Base-by-base conservation (phyloP, 345 rosid genomes). In the Punica granatum region DNA sequence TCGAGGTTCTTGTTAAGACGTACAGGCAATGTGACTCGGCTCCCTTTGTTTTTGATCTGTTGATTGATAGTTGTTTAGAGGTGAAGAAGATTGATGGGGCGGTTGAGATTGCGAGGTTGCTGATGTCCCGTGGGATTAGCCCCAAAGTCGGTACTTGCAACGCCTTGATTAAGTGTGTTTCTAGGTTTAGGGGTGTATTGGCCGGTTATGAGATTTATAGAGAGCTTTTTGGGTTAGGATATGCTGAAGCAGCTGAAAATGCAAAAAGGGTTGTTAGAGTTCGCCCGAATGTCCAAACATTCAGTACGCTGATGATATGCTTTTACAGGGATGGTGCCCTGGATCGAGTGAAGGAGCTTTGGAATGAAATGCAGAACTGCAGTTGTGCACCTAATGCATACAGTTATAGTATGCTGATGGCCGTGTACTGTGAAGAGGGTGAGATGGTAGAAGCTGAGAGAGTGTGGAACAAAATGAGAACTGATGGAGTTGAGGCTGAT, bases 1-100 rank as follows among this genome's bases (percentile, higher is more conserved):
- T 37, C 33, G 54, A 56, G 74, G 72, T 58, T 16, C 37, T 37
- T 33, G 80, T 81, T 7, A 80, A 83, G 77, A 87, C 83, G 9
- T 88, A 90, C 39, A 83, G 84, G 48, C 81, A 81, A 72, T 90
- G 96, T 65, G 92, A 86, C n/a, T 90, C 97, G 56, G 92, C 98
- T 10, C 98, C 94, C 0, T 90, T 90, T 63, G 96, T 92, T 69
- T 86, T 89, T 48, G 94, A 87, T 80, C 68, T 89, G 81, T 70
- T 90, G 80, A 74, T 90, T 23, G 81, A 78, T 66, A 73, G 85
- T 64, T 88, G 93, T 69, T 76, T 93, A 67, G 94, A 90, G 49
- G 72, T 74, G 74, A 78, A 83, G 74, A 83, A 73, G 70, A 67
- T 84, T 61, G 94, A 84, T 65, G 86, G 78, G 71, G 79, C 85